Conservation (phyloP, 208 protist species). For the Herpetomonas tarakana region DNA sequence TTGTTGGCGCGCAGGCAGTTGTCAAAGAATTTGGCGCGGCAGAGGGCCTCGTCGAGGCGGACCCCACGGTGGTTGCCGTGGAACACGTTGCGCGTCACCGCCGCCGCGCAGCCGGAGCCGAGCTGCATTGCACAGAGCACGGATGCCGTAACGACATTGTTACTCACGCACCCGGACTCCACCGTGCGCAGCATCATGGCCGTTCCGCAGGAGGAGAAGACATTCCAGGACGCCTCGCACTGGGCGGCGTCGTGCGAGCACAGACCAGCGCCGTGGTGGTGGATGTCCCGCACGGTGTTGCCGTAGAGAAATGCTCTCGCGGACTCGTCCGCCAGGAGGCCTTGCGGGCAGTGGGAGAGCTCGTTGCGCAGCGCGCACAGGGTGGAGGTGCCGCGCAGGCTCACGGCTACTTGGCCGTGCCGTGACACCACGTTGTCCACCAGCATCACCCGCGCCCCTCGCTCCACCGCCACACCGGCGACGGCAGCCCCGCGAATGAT, state of each 20-base stretch:
- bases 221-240: conserved; percentile 13
- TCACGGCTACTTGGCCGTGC: conserved; percentile 13
- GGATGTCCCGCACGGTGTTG: conserved; percentile 17
- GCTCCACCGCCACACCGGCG: conserved; percentile 21
- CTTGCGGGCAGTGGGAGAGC: conserved; percentile 11
- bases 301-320: conserved; percentile 4
- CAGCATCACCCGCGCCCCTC: conserved; percentile 10
- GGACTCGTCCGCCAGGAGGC: conserved; percentile 19
- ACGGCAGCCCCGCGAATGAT: conserved; percentile 10
- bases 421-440: conserved; percentile 11
- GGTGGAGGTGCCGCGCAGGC: conserved; percentile 11
- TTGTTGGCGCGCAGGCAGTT: conserved; percentile 11
- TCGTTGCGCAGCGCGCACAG: conserved; percentile 10
- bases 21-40: conserved; percentile 18
- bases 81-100: conserved; percentile 18
- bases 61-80: conserved; percentile 14
- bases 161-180: neutral
- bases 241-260: conserved; percentile 12
- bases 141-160: conserved; percentile 17
- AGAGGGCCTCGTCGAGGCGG: conserved; percentile 15
- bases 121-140: conserved; percentile 14
- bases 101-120: conserved; percentile 15
- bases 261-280: conserved; percentile 5
- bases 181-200: conserved; percentile 19
- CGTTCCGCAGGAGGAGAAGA: conserved; percentile 16